These are phyloP conservation scores for Manihot esculenta DNA, from an alignment of 441 rosid species.

Conservation along the genomic window DNA sequence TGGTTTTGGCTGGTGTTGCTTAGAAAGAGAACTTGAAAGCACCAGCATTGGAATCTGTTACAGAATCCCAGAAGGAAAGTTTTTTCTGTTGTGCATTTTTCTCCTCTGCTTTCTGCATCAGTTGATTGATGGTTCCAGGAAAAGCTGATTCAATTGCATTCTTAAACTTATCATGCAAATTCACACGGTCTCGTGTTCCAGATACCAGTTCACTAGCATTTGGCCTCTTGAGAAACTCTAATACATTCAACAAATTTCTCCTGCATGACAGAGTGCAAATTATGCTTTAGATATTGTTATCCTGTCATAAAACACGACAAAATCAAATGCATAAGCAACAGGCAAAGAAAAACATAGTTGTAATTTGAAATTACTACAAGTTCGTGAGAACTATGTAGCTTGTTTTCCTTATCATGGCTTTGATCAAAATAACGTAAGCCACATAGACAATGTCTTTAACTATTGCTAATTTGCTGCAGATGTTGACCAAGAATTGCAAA, in stretches of 20 bases:
- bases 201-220: constrained; percentile 83
- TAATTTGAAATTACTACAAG: not conserved
- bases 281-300: not conserved
- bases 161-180: constrained; percentile 72
- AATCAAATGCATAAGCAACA: not conserved
- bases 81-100: constrained; percentile 50
- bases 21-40: constrained; percentile 84
- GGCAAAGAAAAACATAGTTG: not conserved
- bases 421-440: not conserved
- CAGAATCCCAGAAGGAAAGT: constrained; percentile 86
- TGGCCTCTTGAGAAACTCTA: constrained; percentile 84
- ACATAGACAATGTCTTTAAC: not conserved
- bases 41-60: constrained; percentile 65
- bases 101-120: constrained; percentile 57
- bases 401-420: not conserved
- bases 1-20: not conserved
- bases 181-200: constrained; percentile 78
- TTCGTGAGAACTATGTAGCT: not conserved
- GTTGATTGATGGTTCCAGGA: constrained; percentile 60
- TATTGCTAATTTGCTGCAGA: not conserved
- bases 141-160: constrained; percentile 55
- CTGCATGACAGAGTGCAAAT: constrained; percentile 38
- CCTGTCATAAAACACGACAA: not conserved
- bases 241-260: constrained; percentile 76
- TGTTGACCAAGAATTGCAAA: not conserved